phyloP scores from a whole-genome alignment of 306 rosid genomes.

The Hippophae rhamnoides region DNA sequence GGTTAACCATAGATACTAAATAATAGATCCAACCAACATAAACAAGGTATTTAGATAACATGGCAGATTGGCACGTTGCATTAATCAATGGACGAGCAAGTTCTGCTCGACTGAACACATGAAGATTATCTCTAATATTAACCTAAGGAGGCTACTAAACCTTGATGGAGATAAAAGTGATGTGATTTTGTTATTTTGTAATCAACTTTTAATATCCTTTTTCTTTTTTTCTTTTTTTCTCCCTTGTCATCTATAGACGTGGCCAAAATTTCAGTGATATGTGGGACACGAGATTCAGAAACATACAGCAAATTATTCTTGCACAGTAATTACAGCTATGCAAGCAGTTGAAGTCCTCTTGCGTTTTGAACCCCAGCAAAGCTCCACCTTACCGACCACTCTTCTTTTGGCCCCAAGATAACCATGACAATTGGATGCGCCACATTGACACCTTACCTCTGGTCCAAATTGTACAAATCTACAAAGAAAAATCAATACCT shows the following conservation, averaged over 20 bases:
- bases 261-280: not conserved
- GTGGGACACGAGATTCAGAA: constrained; percentile 7
- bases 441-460: constrained; percentile 73
- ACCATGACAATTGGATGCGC: constrained; percentile 74
- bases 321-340: constrained; percentile 22
- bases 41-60: too few species aligned
- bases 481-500: constrained; percentile 11
- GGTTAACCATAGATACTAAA: too few species aligned
- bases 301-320: constrained; percentile 19
- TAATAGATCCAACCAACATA: too few species aligned
- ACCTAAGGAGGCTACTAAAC: too few species aligned
- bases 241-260: not conserved
- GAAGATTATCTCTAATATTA: too few species aligned
- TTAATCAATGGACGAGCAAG: too few species aligned
- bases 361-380: constrained; percentile 77
- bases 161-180: too few species aligned
- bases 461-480: constrained; percentile 96
- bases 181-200: not conserved
- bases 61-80: too few species aligned
- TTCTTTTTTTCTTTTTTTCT: not conserved
- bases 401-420: constrained; percentile 77
- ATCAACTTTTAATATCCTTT: not conserved
- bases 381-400: constrained; percentile 30
- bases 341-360: constrained; percentile 49
- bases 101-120: too few species aligned